phyloP scores from a whole-genome alignment of 257 asterid species.

The Oldenlandia corymbosa region DNA sequence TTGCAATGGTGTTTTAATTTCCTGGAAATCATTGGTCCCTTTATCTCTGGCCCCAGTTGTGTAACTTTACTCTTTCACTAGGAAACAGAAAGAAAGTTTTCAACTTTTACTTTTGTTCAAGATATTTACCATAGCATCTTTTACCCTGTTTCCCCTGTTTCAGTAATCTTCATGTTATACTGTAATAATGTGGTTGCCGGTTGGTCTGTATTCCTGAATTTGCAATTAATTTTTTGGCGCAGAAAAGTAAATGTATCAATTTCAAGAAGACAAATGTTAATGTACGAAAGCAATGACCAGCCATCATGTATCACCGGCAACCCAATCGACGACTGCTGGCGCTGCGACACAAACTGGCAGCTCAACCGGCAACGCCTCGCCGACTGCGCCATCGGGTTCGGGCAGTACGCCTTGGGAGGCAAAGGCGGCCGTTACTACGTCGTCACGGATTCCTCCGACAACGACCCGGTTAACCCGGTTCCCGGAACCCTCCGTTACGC shows the following conservation, averaged over 20 bases:
- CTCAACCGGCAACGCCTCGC: conserved; percentile 62
- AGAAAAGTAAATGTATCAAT: conserved; percentile 54
- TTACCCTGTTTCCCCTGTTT: background rate
- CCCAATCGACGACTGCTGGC: conserved; percentile 78
- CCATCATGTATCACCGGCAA: conserved; percentile 53
- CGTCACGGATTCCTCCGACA: conserved; percentile 64
- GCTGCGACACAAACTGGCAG: conserved; percentile 69
- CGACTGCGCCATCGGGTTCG: conserved; percentile 66
- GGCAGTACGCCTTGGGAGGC: conserved; percentile 69
- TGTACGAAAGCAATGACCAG: conserved; percentile 35
- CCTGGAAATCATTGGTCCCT: conserved; percentile 13
- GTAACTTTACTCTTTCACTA: conserved; percentile 1
- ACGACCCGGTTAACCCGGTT: conserved; percentile 47
- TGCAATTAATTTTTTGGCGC: conserved; percentile 8
- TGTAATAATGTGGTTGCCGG: background rate
- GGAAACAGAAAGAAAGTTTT: background rate
- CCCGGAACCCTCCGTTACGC: conserved; percentile 69
- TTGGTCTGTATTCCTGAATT: background rate
- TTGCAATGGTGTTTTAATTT: background rate
- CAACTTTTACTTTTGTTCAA: background rate
- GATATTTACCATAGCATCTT: background rate
- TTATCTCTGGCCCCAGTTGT: conserved; percentile 10
- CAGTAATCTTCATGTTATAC: background rate
- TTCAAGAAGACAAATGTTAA: conserved; percentile 49
- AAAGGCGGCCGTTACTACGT: conserved; percentile 68